Evolutionary conservation across 164 flowering plant species (phyloP).

Genomic region (Stephania yunnanensis): DNA sequence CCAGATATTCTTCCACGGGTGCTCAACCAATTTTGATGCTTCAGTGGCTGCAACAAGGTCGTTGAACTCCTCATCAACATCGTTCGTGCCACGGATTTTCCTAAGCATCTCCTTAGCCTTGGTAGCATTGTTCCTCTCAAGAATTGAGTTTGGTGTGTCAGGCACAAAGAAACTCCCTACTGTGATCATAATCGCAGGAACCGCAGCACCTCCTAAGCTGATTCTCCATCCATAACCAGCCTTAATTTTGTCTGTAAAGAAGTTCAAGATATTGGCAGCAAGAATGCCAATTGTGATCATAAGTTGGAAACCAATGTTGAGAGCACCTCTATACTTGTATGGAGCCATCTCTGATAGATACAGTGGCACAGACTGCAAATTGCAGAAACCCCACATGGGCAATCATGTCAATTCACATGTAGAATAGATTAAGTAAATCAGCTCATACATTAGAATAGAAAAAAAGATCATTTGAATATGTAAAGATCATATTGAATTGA

Average conservation of each 20-base stretch:
- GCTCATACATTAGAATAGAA: not conserved
- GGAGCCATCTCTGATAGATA: constrained; percentile 40
- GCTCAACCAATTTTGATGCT: constrained; percentile 9
- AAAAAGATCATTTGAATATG: not conserved
- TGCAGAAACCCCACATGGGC: not conserved
- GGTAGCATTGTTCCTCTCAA: constrained; percentile 12
- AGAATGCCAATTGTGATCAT: constrained; percentile 30
- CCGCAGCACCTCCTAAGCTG: constrained; percentile 19
- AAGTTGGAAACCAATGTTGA: constrained; percentile 29
- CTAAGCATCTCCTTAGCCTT: constrained; percentile 10
- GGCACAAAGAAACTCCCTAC: constrained; percentile 24
- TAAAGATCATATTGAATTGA: no score
- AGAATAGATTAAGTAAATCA: no score
- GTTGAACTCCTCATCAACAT: constrained; percentile 19
- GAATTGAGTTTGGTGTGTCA: constrained; percentile 32
- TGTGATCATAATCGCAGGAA: constrained; percentile 23
- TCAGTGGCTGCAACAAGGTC: constrained; percentile 20
- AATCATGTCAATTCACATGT: not conserved
- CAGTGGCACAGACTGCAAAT: constrained; percentile 26
- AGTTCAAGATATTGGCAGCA: constrained; percentile 25
- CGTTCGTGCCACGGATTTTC: constrained; percentile 17
- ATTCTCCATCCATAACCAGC: constrained; percentile 28
- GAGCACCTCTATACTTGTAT: constrained; percentile 21
- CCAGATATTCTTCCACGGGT: constrained; percentile 17
- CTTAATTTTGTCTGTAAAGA: constrained; percentile 16